phyloP scores from a whole-genome alignment of 805 yeast species.

The Yamadazyma akitaensis region DNA sequence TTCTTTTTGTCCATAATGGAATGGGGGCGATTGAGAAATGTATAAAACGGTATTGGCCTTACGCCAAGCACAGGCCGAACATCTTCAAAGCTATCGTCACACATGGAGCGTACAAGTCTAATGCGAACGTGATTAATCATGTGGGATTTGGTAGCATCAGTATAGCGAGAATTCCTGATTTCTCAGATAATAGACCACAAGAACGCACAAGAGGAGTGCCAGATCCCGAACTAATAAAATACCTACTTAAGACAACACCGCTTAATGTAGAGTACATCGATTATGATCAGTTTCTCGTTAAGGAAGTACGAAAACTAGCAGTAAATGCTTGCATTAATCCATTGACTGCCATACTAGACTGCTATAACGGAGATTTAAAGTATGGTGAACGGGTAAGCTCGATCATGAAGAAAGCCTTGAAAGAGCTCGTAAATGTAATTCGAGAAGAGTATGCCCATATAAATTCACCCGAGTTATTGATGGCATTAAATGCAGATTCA shows the following conservation, averaged over 20 bases:
- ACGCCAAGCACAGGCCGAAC: conserved; percentile 44
- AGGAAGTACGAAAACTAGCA: conserved; percentile 60
- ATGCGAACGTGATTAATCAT: conserved; percentile 41
- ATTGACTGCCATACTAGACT: conserved; percentile 71
- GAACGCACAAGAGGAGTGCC: neutral
- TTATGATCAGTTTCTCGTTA: conserved; percentile 3
- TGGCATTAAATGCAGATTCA: conserved; percentile 29
- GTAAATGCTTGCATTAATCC: conserved; percentile 86
- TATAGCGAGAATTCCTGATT: conserved; percentile 38
- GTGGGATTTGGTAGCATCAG: conserved; percentile 62
- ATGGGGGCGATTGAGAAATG: conserved; percentile 66
- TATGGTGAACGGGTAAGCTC: conserved; percentile 29
- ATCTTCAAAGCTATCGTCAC: conserved; percentile 73
- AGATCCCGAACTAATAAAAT: neutral
- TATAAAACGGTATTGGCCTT: conserved; percentile 53
- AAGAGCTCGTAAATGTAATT: conserved; percentile 46
- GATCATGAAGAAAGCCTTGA: conserved; percentile 40
- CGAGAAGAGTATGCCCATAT: conserved; percentile 25
- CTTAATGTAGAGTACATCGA: conserved; percentile 2
- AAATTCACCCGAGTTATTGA: conserved; percentile 27
- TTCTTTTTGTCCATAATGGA: conserved; percentile 81
- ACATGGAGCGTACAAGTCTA: conserved; percentile 70
- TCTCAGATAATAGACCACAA: conserved; percentile 12
- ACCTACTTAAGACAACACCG: conserved; percentile 6
- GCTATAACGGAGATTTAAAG: conserved; percentile 73